Base-by-base conservation (phyloP, 2,329 filamentous ascomycete genomes). In the Emydomyces testavorans region DNA sequence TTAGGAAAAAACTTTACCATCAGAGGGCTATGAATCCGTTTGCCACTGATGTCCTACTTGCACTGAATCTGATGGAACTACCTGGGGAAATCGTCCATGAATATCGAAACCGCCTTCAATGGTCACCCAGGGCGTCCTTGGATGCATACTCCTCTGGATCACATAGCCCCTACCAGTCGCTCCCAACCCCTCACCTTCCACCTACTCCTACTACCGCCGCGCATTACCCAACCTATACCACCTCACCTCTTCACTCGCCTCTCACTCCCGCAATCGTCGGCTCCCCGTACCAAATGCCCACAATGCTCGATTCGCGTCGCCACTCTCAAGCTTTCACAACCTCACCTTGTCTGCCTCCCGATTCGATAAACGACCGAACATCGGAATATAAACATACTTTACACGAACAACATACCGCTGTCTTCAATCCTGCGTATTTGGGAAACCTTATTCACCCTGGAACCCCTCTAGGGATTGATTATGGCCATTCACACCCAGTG, bases 1-100 rank as follows among this genome's bases (percentile, higher is more conserved):
- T 95, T 58, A 80, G 87, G 38, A 77, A 79, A 40, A 79, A 85
- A 29, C 76, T 94, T 23, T 74, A 82, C 54, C 77, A 80, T 18
- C 77, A 85, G 68, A 86, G 77, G 56, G 68, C 79, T 18, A 74
- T 76, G 3, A 72, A 76, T 52, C 71, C 71, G 16, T 70, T 74
- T 50, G 75, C 78, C 48, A 72, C 72, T 13, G 76, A 78, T 21
- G 65, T 76, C 35, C 76, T 80, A 58, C 77, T 79, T 24, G 78
- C 80, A 8, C 65, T 85, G 52, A 69, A 72, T 4, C 71, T 88
- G 36, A 84, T 87, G 79, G 79, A 84, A 56, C 80, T 81, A 52
- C 82, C 84, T 15, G 79, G 83, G 48, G 76, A 84, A 55, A 78
- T 79, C 39, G 78, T 85, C 48, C 70, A 72, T 49, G 78, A 80